Conservation (phyloP, 768 basidiomycete species). For the Tylopilus vinaceipallidus region DNA sequence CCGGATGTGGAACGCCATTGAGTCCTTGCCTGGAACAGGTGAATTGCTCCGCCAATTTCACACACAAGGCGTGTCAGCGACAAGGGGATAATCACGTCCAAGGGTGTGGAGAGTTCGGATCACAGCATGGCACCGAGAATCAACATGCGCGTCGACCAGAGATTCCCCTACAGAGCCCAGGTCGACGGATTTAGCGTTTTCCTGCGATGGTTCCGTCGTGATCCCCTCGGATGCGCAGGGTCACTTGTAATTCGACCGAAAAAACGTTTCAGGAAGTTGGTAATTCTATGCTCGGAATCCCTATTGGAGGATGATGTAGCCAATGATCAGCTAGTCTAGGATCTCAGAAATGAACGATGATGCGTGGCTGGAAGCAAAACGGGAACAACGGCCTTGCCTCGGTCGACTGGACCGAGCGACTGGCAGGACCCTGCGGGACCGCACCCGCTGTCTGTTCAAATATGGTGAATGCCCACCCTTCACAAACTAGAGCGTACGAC, state of each 20-base stretch:
- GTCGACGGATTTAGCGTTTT: background rate
- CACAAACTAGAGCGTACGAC: background rate
- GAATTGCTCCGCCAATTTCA: slow-evolving; percentile 9
- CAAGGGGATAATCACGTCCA: background rate
- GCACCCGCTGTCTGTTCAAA: background rate
- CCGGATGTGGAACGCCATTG: background rate
- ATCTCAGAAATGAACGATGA: background rate
- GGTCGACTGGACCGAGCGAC: background rate
- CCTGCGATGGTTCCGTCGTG: background rate
- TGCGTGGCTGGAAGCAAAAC: background rate
- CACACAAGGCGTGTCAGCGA: slow-evolving; percentile 1
- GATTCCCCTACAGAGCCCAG: slow-evolving; percentile 14
- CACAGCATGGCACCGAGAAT: slow-evolving; percentile 9
- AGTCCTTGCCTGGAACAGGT: background rate
- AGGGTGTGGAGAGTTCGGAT: background rate
- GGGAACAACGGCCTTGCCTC: background rate
- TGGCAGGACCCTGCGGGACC: background rate
- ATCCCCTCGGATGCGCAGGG: slow-evolving; percentile 18
- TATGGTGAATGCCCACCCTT: background rate
- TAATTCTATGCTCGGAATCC: background rate
- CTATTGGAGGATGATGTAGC: background rate
- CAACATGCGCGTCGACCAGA: slow-evolving; percentile 5
- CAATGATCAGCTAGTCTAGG: background rate
- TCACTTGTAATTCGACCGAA: background rate
- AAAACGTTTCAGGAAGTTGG: background rate